Percentiles rank a stretch among this genome's conserved stretches.
These are phyloP conservation scores for Tetradesmus lagerheimii DNA, from an alignment of 139 green algal genomes.

Conservation along the genomic window DNA sequence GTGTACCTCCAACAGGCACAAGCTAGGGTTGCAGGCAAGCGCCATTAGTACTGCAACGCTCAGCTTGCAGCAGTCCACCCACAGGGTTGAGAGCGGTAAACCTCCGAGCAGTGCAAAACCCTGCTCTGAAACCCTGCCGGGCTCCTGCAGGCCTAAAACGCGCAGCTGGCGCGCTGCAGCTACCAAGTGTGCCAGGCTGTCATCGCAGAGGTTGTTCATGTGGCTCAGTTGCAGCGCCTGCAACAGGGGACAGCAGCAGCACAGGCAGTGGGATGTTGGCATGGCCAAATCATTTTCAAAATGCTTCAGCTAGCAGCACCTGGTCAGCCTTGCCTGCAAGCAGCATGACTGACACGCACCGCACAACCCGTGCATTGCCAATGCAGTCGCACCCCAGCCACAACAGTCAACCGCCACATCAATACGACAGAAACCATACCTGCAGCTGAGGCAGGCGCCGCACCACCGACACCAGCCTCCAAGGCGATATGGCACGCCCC, in stretches of 20 bases:
- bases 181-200: background rate
- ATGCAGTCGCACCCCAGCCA: no score
- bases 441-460: conserved; percentile 23
- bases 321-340: no score
- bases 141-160: conserved; percentile 22
- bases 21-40: background rate
- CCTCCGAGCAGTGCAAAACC: conserved; percentile 38
- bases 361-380: no score
- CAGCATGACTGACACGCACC: no score
- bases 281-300: no score
- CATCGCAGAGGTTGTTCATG: conserved; percentile 19
- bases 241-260: background rate
- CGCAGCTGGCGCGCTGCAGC: background rate
- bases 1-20: conserved; percentile 27
- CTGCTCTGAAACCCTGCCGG: conserved; percentile 27
- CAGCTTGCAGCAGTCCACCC: conserved; percentile 41
- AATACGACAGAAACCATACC: background rate
- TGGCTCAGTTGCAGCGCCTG: conserved; percentile 42
- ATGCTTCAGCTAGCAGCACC: no score
- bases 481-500: background rate
- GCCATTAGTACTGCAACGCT: conserved; percentile 24
- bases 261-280: background rate
- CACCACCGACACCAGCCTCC: conserved; percentile 3
- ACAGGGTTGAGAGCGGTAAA: background rate
- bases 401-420: no score